Conservation (phyloP, 2,329 filamentous ascomycete species). For the Alternaria gaisen region DNA sequence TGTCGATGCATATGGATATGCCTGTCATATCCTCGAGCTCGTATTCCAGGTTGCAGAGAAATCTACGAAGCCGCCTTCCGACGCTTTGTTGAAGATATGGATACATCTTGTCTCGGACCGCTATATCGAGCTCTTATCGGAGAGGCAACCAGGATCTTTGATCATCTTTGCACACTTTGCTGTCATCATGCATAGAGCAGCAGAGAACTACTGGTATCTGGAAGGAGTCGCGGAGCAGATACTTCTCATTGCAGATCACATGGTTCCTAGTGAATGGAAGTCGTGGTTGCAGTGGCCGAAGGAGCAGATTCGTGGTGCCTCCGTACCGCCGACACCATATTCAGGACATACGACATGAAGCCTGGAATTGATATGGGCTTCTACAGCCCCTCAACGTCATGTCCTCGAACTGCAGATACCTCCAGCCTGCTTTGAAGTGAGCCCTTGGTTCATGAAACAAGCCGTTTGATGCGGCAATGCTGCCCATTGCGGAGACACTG, state of each 20-base stretch:
- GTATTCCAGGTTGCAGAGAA: conserved; percentile 28
- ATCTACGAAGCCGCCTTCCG: conserved; percentile 29
- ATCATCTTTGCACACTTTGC: conserved; percentile 51
- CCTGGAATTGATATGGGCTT: not conserved
- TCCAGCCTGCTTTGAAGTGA: not conserved
- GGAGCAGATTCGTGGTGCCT: conserved; percentile 27
- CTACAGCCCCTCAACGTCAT: not conserved
- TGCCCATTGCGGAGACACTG: not conserved
- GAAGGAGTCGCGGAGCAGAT: conserved; percentile 37
- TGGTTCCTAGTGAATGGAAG: conserved; percentile 39
- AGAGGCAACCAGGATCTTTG: conserved; percentile 43
- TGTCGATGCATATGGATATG: conserved; percentile 36
- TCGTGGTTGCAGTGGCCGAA: conserved; percentile 43
- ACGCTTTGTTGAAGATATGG: conserved; percentile 40
- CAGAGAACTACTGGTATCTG: conserved; percentile 39
- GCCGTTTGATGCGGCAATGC: not conserved
- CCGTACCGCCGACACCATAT: conserved; percentile 4
- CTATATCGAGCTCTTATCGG: conserved; percentile 40
- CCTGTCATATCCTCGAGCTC: conserved; percentile 33
- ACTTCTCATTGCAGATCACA: conserved; percentile 31
- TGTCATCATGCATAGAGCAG: conserved; percentile 38
- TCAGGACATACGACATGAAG: conserved; percentile 13
- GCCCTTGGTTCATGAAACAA: not conserved
- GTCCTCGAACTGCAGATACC: not conserved
- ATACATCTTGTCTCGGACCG: conserved; percentile 34